Evolutionary conservation across 2,329 filamentous ascomycete genomes (phyloP), one percentile per base, ranked within the genome.

Genomic region (Anthostomella pinea): DNA sequence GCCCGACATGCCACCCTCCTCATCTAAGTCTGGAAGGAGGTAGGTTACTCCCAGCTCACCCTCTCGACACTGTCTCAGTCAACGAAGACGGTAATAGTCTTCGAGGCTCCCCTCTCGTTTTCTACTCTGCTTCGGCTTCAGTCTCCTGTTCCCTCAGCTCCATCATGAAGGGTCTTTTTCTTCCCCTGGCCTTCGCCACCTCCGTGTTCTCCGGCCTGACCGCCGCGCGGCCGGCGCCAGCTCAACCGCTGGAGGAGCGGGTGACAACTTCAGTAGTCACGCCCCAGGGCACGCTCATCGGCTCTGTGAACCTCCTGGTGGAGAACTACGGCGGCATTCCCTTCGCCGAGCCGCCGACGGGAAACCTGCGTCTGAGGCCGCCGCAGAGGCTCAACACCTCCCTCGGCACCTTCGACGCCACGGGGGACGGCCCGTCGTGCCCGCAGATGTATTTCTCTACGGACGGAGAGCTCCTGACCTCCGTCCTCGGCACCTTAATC

Each of bases 281-380:
- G 11, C 39, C 53, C 8, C 53, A 49, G 18, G 58, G 58, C 7
- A 59, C 56, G 7, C 37, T 60, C 11, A 41, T 59, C 13, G 58
- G 58, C n/a, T 43, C 53, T 8, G 48, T 48, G 2, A 7, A 40
- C 1, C 39, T 44, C 26, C 45, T 39, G 10, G 70, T 87, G 14
- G 85, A 91, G 39, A 76, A 69, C 17, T 90, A 87, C 65, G 79
- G 75, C 37, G 85, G 81, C 15, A 87, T 93, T 38, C 86, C 85
- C 3, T 93, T 81, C 53, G 85, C 85, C 2, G 68, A 86, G 43
- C 73, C 84, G 2, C 86, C 86, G 0, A 70, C 75, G 0, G 84
- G 82, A 0, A 58, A 68, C 3, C 66, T 87, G 16, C 79, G 87
- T 11, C 72, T 93, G 21, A 81, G 75, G 54, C 81, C 83, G 6